Percentiles rank a stretch among this genome's conserved stretches.
Evolutionary conservation across 78 protist genomes (phyloP).

Genomic region (Pigoraptor vietnamica): DNA sequence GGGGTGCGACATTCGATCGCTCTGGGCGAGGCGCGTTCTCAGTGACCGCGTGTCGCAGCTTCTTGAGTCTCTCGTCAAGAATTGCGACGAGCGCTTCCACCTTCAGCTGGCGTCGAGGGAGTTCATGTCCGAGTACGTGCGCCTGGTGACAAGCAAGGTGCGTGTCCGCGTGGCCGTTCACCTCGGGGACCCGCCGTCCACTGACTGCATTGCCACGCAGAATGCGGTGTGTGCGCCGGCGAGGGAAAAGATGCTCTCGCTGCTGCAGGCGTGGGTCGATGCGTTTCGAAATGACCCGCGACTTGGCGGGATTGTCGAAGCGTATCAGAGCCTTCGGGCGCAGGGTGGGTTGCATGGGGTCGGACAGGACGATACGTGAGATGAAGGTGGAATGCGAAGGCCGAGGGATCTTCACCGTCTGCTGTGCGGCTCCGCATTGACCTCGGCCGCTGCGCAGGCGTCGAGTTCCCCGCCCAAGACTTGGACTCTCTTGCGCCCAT

Average conservation of each 20-base stretch:
- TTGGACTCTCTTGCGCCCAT: background rate
- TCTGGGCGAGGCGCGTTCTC: too few relatives aligned
- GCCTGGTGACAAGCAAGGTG: slow-evolving; percentile 9
- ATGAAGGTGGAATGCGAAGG: too few relatives aligned
- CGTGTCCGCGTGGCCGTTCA: background rate
- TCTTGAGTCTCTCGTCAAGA: slow-evolving; percentile 7
- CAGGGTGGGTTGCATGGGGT: too few relatives aligned
- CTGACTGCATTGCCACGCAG: background rate
- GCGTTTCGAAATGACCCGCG: background rate
- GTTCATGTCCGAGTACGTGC: background rate
- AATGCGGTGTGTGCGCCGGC: background rate
- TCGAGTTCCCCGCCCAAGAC: slow-evolving; percentile 8
- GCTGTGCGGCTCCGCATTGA: background rate
- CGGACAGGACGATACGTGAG: too few relatives aligned
- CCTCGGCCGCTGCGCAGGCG: background rate
- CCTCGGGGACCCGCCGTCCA: background rate
- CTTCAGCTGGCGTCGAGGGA: background rate
- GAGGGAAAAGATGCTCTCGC: background rate
- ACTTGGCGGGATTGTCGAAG: background rate
- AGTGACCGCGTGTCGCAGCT: background rate
- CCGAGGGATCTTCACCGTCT: background rate
- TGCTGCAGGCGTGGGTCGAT: background rate
- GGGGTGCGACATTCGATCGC: background rate
- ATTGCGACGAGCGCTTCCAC: slow-evolving; percentile 17
- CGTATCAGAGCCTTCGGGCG: background rate